A percentile compares a stretch with the other conserved stretches of the same genome.
These are phyloP conservation scores for Xylaria sp. DNA, from an alignment of 2,329 filamentous ascomycete species.

Conservation along the genomic window DNA sequence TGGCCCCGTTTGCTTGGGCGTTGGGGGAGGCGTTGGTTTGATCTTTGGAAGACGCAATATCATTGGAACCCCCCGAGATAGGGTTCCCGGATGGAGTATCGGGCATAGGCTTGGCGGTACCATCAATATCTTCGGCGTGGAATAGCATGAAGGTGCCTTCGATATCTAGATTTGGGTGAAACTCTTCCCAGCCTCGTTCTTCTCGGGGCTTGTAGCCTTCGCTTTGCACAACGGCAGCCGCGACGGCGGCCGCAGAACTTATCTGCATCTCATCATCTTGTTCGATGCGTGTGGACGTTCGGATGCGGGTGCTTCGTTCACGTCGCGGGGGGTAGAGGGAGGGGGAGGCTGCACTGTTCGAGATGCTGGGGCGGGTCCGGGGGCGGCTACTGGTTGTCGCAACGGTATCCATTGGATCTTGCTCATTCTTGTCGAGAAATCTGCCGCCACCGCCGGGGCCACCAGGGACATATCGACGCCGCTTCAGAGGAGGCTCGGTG, in stretches of 20 bases:
- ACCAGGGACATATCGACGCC: conserved; percentile 80
- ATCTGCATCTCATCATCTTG: conserved; percentile 70
- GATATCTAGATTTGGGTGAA: conserved; percentile 93
- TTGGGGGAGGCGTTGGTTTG: conserved; percentile 51
- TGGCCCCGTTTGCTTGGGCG: conserved; percentile 43
- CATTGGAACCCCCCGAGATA: conserved; percentile 47
- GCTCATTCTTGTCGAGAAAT: conserved; percentile 75
- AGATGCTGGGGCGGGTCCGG: conserved; percentile 56
- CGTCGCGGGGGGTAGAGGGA: conserved; percentile 58
- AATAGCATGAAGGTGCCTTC: conserved; percentile 80
- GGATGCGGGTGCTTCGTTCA: conserved; percentile 62
- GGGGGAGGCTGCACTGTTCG: conserved; percentile 54
- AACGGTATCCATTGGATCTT: conserved; percentile 59
- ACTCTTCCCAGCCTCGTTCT: conserved; percentile 96
- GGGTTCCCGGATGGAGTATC: conserved; percentile 43
- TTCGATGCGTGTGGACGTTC: conserved; percentile 57
- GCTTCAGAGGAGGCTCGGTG: conserved; percentile 70
- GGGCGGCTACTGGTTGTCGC: conserved; percentile 57
- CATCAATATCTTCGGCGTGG: conserved; percentile 84
- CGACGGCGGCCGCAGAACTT: conserved; percentile 86
- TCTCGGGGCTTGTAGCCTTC: conserved; percentile 98
- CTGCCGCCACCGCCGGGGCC: conserved; percentile 85
- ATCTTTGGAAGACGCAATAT: conserved; percentile 52
- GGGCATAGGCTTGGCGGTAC: conserved; percentile 59
- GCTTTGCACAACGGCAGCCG: conserved; percentile 84